phyloP scores from a whole-genome alignment of 768 basidiomycete species.

The Mycena vulgaris region DNA sequence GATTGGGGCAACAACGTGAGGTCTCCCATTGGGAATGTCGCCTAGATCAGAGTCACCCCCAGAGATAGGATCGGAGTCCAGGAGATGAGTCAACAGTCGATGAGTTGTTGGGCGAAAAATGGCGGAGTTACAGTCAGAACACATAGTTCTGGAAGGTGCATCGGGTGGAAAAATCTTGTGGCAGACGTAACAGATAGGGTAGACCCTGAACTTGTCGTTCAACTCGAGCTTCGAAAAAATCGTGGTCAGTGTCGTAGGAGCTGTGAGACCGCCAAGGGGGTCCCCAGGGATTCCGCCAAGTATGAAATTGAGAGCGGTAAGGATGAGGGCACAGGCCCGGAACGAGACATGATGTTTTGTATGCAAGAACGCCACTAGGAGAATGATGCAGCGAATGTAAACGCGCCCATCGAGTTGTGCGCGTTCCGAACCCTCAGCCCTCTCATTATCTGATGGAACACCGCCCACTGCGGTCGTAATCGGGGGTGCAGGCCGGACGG shows the following conservation, averaged over 20 bases:
- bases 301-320: background rate
- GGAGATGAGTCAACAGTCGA: background rate
- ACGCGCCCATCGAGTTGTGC: background rate
- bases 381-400: background rate
- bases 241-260: background rate
- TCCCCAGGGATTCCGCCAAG: background rate
- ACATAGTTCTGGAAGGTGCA: background rate
- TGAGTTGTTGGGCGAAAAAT: background rate
- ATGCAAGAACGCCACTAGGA: constrained; percentile 11
- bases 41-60: background rate
- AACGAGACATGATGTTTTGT: constrained; percentile 6
- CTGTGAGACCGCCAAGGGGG: background rate
- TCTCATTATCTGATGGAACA: too few relatives aligned
- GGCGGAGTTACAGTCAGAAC: background rate
- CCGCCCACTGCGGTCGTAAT: too few relatives aligned
- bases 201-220: background rate
- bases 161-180: background rate
- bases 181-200: constrained; percentile 1
- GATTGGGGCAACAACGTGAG: constrained; percentile 35
- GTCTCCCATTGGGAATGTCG: background rate
- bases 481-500: too few relatives aligned
- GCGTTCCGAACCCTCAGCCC: too few relatives aligned
- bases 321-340: background rate
- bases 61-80: background rate
- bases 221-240: background rate